Evolutionary conservation across 2,329 filamentous ascomycete genomes (phyloP), one percentile per base, ranked within the genome.

Genomic region (Cadophora sp.): DNA sequence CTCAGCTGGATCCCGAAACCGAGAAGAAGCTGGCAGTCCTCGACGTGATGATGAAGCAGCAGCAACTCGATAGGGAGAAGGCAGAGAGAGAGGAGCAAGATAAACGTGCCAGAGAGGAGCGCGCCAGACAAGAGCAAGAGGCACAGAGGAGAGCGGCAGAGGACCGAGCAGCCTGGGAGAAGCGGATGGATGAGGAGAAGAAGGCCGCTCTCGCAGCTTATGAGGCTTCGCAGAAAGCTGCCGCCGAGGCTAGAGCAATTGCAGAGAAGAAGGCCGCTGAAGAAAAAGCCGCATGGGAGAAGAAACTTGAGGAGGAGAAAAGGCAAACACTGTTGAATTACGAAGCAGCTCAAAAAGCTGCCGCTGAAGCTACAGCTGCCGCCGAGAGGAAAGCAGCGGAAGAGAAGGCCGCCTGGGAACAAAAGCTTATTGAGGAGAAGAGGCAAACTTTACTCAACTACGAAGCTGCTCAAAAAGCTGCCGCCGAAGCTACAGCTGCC

Each of bases 21-120:
- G 83, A 85, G 67, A 82, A 90, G 65, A 87, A 87, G 73, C 81
- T 90, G 69, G 81, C 81, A n/a, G 83, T 90, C 65, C 84, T 89
- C 68, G 83, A 86, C 69, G 84, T 90, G 72, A 78, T 92, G 66
- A 82, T 85, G 71, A 72, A 70, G 33, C 66, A 70, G 18, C 81
- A 83, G 14, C 78, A 79, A 11, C 80, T 86, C 51, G 82, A 86
- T 68, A 79, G 77, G 4, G 81, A 76, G 47, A 70, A 83, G 65
- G 82, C 81, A 36, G 80, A 78, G 69, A 80, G 79, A 67, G 83
- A 83, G 62, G 82, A 81, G 13, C 81, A 80, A 11, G 80, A 82
- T 27, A 71, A 67, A 47, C 41, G 81, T 78, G 72, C 79, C 36
- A 69, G 66, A 68, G 83, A 82, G 63, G 81, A 81, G 11, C 81